Base-by-base conservation (phyloP, 352 stramenopile genomes). In the Phytopythium aichiense region DNA sequence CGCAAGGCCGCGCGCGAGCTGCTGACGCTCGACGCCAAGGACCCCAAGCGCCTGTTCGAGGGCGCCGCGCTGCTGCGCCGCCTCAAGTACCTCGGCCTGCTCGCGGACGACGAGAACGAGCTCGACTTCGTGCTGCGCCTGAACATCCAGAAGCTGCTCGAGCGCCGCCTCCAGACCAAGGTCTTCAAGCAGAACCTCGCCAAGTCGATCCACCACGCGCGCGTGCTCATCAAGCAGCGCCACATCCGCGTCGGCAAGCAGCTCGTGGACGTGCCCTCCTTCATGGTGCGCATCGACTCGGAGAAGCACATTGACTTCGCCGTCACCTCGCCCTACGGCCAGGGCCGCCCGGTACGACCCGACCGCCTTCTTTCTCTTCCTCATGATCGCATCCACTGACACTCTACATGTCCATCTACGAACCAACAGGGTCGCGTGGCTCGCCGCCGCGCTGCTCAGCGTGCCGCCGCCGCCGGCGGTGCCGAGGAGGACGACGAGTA, bases 271-370 rank as follows among this genome's bases (percentile, higher is more conserved):
- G 94, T 99, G 28, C 96, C 98, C 23, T 98, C 94, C 50, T 99
- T 99, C 91, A 97, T 99, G 66, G 97, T 99, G 28, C 93, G 97
- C 67, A 95, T 98, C 64, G 92, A 99, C 83, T 98, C 92, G 58
- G 97, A 99, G 84, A 99, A 99, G 87, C 97, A 99, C 94, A 99
- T 99, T 90, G 97, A 99, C 86, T 99, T 99, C 79, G 76, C 96
- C 56, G 84, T 98, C 66, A 98, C 95, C 67, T 99, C 95, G 58
- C 97, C 97, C 38, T 99, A 99, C 74, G 97, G 97, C 67, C 96
- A 99, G 81, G 97, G 97, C 68, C 81, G 94, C 66, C 96, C 95
- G 23, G 77, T 87, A 81, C 61, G 73, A 31, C n/a, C n/a, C n/a
- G 69, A 52, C 58, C 30, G 33, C n/a, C n/a, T 30, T 42, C 56